Evolutionary conservation across 345 rosid species (phyloP).

Genomic region (Rubroshorea leprosula): DNA sequence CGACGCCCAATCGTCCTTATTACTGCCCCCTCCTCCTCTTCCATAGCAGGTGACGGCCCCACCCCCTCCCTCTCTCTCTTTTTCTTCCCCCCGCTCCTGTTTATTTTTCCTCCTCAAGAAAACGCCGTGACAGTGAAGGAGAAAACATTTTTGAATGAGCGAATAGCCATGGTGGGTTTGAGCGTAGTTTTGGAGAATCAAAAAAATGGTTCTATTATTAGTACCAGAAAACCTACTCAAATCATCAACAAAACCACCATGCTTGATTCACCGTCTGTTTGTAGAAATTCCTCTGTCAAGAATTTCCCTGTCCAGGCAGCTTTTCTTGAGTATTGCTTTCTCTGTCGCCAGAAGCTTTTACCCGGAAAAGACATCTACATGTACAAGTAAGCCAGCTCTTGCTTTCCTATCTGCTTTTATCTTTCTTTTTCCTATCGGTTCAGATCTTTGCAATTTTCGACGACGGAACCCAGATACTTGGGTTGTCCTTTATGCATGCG

Average conservation of each 20-base stretch:
- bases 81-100: not conserved
- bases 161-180: constrained; percentile 76
- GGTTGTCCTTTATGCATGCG: not conserved
- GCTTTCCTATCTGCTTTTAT: not conserved
- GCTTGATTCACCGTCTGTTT: constrained; percentile 17
- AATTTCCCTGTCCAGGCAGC: constrained; percentile 25
- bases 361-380: constrained; percentile 85
- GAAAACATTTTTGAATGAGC: not conserved
- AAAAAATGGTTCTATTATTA: constrained; percentile 10
- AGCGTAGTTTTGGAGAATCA: constrained; percentile 65
- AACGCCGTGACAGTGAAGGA: too few relatives aligned
- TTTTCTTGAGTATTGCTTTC: constrained; percentile 67
- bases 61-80: constrained; percentile 3
- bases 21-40: constrained; percentile 16
- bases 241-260: constrained; percentile 53
- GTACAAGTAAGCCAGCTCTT: constrained; percentile 61
- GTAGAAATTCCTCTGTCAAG: not conserved
- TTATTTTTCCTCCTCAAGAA: constrained; percentile 6
- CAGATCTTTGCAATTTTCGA: not conserved
- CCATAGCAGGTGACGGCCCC: constrained; percentile 28
- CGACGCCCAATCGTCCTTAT: constrained; percentile 45
- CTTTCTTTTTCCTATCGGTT: not conserved
- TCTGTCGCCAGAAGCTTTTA: constrained; percentile 59
- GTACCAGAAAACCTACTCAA: constrained; percentile 36
- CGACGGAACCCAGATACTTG: not conserved